Evolutionary conservation across 2,329 filamentous ascomycete species (phyloP).

Genomic region (Cyanodermella asteris): DNA sequence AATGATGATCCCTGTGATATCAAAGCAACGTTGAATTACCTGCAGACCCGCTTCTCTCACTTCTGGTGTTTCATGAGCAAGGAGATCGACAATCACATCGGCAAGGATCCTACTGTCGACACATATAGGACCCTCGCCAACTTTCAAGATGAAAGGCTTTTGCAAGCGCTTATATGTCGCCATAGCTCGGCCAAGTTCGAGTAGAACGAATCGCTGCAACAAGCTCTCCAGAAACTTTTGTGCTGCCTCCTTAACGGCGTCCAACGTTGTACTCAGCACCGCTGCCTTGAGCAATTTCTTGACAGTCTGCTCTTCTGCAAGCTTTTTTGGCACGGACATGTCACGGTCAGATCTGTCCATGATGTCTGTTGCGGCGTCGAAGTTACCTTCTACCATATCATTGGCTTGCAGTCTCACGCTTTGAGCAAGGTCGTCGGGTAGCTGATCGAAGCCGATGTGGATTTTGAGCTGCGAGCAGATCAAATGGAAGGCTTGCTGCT

Average conservation of each 20-base stretch:
- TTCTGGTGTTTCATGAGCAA: slow-evolving; percentile 62
- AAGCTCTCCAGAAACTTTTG: slow-evolving; percentile 55
- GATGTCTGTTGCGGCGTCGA: slow-evolving; percentile 41
- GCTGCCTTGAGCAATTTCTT: slow-evolving; percentile 77
- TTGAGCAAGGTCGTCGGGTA: slow-evolving; percentile 74
- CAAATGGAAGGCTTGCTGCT: slow-evolving; percentile 74
- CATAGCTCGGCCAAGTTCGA: slow-evolving; percentile 74
- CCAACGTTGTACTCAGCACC: slow-evolving; percentile 64
- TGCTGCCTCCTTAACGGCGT: slow-evolving; percentile 58
- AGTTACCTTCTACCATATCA: slow-evolving; percentile 54
- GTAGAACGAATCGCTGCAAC: slow-evolving; percentile 71
- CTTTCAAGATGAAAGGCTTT: slow-evolving; percentile 62
- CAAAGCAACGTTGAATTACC: slow-evolving; percentile 57
- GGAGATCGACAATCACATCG: slow-evolving; percentile 72
- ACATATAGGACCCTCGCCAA: slow-evolving; percentile 68
- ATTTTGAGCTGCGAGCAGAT: slow-evolving; percentile 80
- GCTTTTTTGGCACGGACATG: slow-evolving; percentile 69
- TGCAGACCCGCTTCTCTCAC: slow-evolving; percentile 67
- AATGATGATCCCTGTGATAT: slow-evolving; percentile 56
- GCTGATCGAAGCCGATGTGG: slow-evolving; percentile 62
- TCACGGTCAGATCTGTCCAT: slow-evolving; percentile 59
- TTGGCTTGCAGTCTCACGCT: slow-evolving; percentile 74
- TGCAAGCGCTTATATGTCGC: slow-evolving; percentile 54
- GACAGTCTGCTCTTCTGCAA: slow-evolving; percentile 58
- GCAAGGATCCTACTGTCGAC: slow-evolving; percentile 74